phyloP scores from a whole-genome alignment of 495 filamentous ascomycete species.

The Niebla homalea region DNA sequence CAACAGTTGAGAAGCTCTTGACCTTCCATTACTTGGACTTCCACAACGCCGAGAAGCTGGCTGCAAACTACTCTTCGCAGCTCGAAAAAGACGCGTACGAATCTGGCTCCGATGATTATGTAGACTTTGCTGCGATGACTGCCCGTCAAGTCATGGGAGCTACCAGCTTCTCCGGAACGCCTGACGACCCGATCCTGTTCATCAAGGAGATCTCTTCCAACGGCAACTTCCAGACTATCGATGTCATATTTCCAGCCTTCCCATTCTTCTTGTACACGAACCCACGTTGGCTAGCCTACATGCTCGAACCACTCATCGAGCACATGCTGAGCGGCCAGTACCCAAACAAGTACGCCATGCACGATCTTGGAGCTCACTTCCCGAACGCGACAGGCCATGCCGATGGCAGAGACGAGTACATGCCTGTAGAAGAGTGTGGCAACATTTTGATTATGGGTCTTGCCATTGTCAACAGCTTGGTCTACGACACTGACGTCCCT shows the following conservation, averaged over 20 bases:
- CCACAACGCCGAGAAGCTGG: constrained; percentile 43
- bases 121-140: constrained; percentile 75
- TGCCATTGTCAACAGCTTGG: constrained; percentile 68
- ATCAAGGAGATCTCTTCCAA: constrained; percentile 93
- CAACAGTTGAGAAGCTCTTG: constrained; percentile 48
- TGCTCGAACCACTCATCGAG: constrained; percentile 81
- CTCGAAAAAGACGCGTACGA: constrained; percentile 59
- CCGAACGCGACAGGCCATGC: constrained; percentile 85
- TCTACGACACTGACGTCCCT: constrained; percentile 47
- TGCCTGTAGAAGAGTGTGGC: constrained; percentile 95
- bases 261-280: constrained; percentile 95
- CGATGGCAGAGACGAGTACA: constrained; percentile 84
- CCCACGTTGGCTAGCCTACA: constrained; percentile 78
- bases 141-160: constrained; percentile 90
- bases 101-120: constrained; percentile 57
- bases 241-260: constrained; percentile 92
- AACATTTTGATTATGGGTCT: constrained; percentile 95
- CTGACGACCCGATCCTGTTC: constrained; percentile 71
- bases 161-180: constrained; percentile 77
- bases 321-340: constrained; percentile 87
- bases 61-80: constrained; percentile 65
- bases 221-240: constrained; percentile 90
- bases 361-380: constrained; percentile 80
- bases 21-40: constrained; percentile 67
- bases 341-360: constrained; percentile 82